Conservation (phyloP, 306 rosid genomes). For the Ormosia semicastrata region DNA sequence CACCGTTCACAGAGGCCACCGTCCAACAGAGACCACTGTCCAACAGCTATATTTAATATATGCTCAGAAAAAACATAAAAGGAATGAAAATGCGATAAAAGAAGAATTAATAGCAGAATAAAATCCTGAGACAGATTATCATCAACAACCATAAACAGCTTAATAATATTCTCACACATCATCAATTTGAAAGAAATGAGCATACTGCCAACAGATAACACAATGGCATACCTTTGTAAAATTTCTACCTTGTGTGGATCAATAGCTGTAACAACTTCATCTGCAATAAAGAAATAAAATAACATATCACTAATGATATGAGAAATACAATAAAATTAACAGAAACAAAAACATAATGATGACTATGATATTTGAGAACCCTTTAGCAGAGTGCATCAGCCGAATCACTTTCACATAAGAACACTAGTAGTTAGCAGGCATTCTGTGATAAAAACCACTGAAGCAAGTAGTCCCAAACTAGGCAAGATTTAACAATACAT, state of each 20-base stretch:
- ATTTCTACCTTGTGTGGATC: slow-evolving; percentile 92
- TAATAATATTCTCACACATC: not conserved
- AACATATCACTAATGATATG: slow-evolving; percentile 5
- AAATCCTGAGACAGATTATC: slow-evolving; percentile 14
- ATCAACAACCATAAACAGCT: slow-evolving; percentile 16
- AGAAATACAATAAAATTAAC: slow-evolving; percentile 8
- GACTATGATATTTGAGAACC: slow-evolving; percentile 20
- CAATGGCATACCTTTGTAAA: slow-evolving; percentile 66
- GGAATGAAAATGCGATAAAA: not conserved
- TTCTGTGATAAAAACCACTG: slow-evolving; percentile 8
- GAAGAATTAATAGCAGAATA: not conserved
- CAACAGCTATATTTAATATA: too few species aligned
- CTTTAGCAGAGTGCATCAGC: not conserved
- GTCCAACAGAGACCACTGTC: too few species aligned
- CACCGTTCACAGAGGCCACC: too few species aligned
- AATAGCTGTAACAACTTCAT: slow-evolving; percentile 78
- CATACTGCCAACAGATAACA: not conserved
- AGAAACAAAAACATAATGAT: slow-evolving; percentile 15
- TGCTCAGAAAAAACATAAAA: not conserved
- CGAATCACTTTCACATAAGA: not conserved
- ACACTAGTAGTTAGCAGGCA: not conserved
- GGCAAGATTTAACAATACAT: slow-evolving; percentile 9
- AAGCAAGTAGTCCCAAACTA: slow-evolving; percentile 18
- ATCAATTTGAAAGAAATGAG: slow-evolving; percentile 3
- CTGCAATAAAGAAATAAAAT: slow-evolving; percentile 49